Base-by-base conservation (phyloP, 1,139 yeast species). In the Neolecta irregularis region DNA sequence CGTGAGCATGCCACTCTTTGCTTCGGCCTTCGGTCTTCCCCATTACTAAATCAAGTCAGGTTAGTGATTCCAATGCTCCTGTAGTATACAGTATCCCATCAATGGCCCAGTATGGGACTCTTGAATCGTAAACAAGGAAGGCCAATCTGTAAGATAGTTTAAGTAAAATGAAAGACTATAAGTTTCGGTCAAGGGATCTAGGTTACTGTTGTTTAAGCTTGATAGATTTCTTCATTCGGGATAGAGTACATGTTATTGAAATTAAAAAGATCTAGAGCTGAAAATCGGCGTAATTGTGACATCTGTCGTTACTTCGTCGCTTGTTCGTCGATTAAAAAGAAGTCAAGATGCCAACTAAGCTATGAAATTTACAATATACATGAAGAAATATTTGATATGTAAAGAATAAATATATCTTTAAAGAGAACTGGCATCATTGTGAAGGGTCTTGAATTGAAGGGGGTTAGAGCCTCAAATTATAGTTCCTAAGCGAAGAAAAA, bases 1-100 rank as follows among this genome's bases (percentile, higher is more conserved):
- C 83, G 55, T 91, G 99, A 1, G 93, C 72, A 51, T 91, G 99
- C 93, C 95, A 88, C 45, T 83, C 92, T 37, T 66, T 69, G 12
- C 66, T 70, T 16, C 62, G 59, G 1, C 98, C 98, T 55, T 91
- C 98, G 2, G 93, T 75, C 55, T 91, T 91, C n/a, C 92, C 98
- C 71, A 91, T 74, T 92, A 91, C 50, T 46, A 26, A 6, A 13
- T 5, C 17, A 6, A 23, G 22, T 32, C 24, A 18, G 15, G 21
- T 33, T 33, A 42, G 41, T 22, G 41, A 40, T 24, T 23, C 19
- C 16, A 29, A 20, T 16, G 31, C 47, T 50, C 39, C 30, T 16
- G 30, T 26, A 6, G 16, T 9, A 15, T 12, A 13, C 6, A n/a
- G 23, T 34, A 23, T 15, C 38, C 38, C 26, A 25, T 39, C 30